phyloP scores from a whole-genome alignment of 1,284 basidiomycete genomes.

The Tranzscheliella williamsii region DNA sequence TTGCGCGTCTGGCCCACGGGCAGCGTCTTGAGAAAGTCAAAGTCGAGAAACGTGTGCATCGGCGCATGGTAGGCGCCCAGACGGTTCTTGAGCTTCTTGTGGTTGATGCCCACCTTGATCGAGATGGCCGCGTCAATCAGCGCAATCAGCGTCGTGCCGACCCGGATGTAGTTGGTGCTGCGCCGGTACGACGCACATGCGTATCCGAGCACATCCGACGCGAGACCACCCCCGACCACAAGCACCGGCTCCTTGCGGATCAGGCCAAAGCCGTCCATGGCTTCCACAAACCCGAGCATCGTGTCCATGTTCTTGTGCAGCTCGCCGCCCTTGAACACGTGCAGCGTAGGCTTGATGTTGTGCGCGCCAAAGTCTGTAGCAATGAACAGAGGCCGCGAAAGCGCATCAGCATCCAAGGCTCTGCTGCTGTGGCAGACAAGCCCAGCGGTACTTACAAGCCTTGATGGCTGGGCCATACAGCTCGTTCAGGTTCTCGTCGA shows the following conservation, averaged over 20 bases:
- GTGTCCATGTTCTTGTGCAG: slow-evolving; percentile 64
- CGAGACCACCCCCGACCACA: slow-evolving; percentile 63
- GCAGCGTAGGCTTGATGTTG: slow-evolving; percentile 62
- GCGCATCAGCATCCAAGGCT: no score
- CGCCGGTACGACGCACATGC: slow-evolving; percentile 64
- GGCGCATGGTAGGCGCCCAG: slow-evolving; percentile 64
- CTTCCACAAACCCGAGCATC: slow-evolving; percentile 64
- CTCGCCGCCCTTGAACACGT: slow-evolving; percentile 64
- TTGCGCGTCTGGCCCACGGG: slow-evolving; percentile 64
- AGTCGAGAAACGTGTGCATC: slow-evolving; percentile 64
- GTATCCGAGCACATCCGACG: slow-evolving; percentile 62
- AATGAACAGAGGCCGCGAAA: no score
- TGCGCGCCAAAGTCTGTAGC: slow-evolving; percentile 61
- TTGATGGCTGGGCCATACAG: slow-evolving; percentile 57
- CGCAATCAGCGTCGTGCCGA: slow-evolving; percentile 64
- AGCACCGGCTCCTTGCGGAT: slow-evolving; percentile 65
- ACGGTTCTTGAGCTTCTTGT: slow-evolving; percentile 54
- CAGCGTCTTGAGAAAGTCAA: slow-evolving; percentile 63
- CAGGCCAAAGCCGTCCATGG: slow-evolving; percentile 63
- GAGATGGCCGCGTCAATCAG: slow-evolving; percentile 64
- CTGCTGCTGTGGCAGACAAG: no score
- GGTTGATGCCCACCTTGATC: slow-evolving; percentile 62
- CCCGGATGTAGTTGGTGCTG: slow-evolving; percentile 64
- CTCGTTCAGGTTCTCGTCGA: slow-evolving; percentile 61
- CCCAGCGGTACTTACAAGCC: slow-evolving; percentile 30